Base-by-base conservation (phyloP, 345 rosid genomes). In the Kernera saxatilis region DNA sequence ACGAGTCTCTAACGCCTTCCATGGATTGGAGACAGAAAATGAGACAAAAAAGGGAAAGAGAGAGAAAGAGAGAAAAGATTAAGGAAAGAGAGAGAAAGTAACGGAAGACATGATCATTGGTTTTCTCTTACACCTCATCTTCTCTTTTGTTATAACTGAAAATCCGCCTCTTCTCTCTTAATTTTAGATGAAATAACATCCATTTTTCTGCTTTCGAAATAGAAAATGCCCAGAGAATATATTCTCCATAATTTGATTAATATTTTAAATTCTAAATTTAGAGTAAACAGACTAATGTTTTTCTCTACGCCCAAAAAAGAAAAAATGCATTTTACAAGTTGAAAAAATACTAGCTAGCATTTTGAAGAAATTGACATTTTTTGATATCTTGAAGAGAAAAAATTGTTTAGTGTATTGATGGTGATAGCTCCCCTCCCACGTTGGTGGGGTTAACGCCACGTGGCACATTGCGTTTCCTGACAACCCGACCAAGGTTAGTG, bases 381-480 rank as follows among this genome's bases (percentile, higher is more conserved):
- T 33, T 7, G n/a, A 68, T 7, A 18, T 30, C 10, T 32, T 30
- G 1, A 10, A 29, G 15, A n/a, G 14, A 12, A 17, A 11, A 13
- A 13, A 4, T 7, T 8, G 41, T 32, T 35, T 35, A 23, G n/a
- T n/a, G n/a, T n/a, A n/a, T n/a, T 36, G 43, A 25, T 57, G 59
- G 64, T 44, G 74, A 60, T 22, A 75, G 74, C 70, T 75, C 67
- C 75, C 60, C 70, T 75, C 67, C 75, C 60, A 69, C 71, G 65
- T 55, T 69, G 74, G 2, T 61, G 70, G 65, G 44, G 19, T 29
- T 14, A 35, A 40, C 4, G 64, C 63, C 74, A 75, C 74, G 64
- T 35, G 63, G 19, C 64, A 9, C 5, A 32, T 1, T 74, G 9
- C 18, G 49, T 52, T 3, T 61, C 41, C 43, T 2, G 65, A 73